These are phyloP conservation scores for Colletotrichum australisinense DNA, from an alignment of 2,329 filamentous ascomycete genomes.

Conservation along the genomic window DNA sequence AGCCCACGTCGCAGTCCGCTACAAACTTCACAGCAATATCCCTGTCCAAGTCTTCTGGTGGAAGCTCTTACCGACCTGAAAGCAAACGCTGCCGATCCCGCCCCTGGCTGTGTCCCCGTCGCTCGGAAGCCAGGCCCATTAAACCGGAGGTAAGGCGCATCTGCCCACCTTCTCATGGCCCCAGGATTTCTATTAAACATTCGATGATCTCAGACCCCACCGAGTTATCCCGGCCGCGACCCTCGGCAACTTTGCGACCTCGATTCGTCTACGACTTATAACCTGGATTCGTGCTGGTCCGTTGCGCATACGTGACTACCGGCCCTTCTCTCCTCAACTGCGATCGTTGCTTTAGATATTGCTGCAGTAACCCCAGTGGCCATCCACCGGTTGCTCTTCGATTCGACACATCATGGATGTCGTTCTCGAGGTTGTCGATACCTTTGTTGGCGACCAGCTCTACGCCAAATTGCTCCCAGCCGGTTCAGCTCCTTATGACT, in stretches of 20 bases:
- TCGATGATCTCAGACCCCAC: slow-evolving; percentile 19
- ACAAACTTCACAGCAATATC: slow-evolving; percentile 5
- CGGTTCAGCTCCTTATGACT: slow-evolving; percentile 63
- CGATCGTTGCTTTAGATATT: background rate
- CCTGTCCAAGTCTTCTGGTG: background rate
- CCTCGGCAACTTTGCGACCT: background rate
- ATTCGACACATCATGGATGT: slow-evolving; percentile 79
- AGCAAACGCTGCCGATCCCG: slow-evolving; percentile 18
- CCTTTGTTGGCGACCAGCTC: slow-evolving; percentile 81
- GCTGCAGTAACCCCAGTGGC: background rate
- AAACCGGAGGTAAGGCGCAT: slow-evolving; percentile 12
- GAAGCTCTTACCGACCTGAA: background rate
- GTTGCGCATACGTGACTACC: background rate
- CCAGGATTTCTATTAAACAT: slow-evolving; percentile 12
- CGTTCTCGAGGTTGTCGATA: slow-evolving; percentile 87
- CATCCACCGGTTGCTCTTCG: background rate
- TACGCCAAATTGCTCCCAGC: slow-evolving; percentile 80
- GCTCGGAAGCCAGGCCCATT: slow-evolving; percentile 10
- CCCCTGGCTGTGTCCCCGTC: slow-evolving; percentile 6
- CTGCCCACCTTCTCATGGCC: slow-evolving; percentile 1
- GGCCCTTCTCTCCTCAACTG: slow-evolving; percentile 1
- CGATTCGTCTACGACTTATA: slow-evolving; percentile 2
- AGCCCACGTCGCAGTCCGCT: background rate
- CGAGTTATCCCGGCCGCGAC: slow-evolving; percentile 8
- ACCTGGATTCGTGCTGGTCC: slow-evolving; percentile 4